Base-by-base conservation (phyloP, 108 stramenopile species). In the Pseudonitzschia delicatissima region DNA sequence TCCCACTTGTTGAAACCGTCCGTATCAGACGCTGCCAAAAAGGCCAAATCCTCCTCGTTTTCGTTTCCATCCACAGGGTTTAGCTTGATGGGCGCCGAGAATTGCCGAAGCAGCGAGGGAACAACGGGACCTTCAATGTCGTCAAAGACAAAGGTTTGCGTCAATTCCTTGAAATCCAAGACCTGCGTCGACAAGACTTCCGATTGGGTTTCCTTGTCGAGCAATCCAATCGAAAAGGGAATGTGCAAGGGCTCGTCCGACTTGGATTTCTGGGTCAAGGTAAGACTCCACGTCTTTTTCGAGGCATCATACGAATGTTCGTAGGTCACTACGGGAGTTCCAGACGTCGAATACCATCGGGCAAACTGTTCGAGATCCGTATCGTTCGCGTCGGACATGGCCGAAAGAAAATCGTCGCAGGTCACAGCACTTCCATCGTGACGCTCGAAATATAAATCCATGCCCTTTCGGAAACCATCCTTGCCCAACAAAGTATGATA, bases 401-500 rank as follows among this genome's bases (percentile, higher is more conserved):
- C 98, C 9, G 80, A 64, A 31, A 94, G 64, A 69, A 98, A 98
- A 62, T 99, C 97, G 60, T 99, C 97, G 65, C 97, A 99, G 2
- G 97, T 98, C 15, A 97, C 98, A 12, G 92, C 98, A 59, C 70
- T 53, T 45, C 98, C 98, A 76, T 99, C 98, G 69, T 97, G 96
- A 49, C 97, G 77, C 74, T 94, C 79, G 71, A 94, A 91, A 63
- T 98, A 98, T 34, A 97, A 76, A 68, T 97, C 94, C 92, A 97
- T 90, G 4, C 97, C 98, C 75, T 96, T 96, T 48, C 96, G 81
- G 72, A 99, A 99, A n/a, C 96, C 97, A 33, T 88, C 93, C 21
- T 53, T 65, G 4, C 85, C 84, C 17, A 99, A 61, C 18, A 99
- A 60, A 11, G 97, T 98, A 5, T 85, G 75, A 76, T 96, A 97